Conservation (phyloP, 106 monocot species). For the Dendrobium nobile region DNA sequence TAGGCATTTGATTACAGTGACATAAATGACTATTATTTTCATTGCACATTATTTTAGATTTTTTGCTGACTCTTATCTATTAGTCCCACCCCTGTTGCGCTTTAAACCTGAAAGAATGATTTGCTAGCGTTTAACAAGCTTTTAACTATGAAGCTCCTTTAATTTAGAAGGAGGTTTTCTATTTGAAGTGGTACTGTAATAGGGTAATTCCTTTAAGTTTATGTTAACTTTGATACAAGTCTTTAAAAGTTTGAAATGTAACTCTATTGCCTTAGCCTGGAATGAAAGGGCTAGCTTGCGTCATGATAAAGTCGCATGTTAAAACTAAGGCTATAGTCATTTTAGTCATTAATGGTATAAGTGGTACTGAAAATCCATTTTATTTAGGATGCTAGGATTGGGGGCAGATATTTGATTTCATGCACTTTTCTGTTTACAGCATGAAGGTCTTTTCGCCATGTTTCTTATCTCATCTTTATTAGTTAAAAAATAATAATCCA, state of each 20-base stretch:
- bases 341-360: not conserved
- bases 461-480: not conserved
- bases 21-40: no score
- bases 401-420: not conserved
- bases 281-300: no score
- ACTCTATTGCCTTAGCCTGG: no score
- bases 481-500: not conserved
- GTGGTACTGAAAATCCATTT: not conserved
- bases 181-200: not conserved
- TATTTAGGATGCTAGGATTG: not conserved
- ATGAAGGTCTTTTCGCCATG: not conserved
- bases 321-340: not conserved
- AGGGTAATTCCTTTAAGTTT: not conserved
- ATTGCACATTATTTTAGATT: no score
- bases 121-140: not conserved
- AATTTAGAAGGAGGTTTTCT: not conserved
- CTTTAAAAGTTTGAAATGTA: no score
- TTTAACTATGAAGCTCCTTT: not conserved
- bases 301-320: no score
- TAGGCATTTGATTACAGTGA: no score
- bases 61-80: no score
- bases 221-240: not conserved
- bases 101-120: no score
- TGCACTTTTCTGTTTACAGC: not conserved
- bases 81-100: no score